Conservation (phyloP, 106 monocot species). For the Iris macrosiphon region DNA sequence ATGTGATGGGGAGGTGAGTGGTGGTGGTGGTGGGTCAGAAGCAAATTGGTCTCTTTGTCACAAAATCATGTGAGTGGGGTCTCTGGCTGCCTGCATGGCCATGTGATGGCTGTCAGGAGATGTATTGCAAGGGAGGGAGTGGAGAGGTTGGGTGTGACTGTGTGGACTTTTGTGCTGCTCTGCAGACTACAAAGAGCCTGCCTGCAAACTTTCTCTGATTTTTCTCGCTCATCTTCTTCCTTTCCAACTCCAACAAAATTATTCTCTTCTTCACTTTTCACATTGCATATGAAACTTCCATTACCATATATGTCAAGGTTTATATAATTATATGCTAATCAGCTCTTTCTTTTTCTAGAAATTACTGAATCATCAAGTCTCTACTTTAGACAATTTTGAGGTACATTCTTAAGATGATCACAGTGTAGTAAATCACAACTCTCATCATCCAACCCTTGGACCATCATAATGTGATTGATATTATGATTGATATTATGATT, state of each 20-base stretch:
- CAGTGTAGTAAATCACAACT: too few species aligned
- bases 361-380: too few species aligned
- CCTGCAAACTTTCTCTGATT: constrained; percentile 15
- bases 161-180: background rate
- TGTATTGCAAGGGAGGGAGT: constrained; percentile 1
- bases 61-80: constrained; percentile 27
- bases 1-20: background rate
- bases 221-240: background rate
- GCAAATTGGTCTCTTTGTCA: constrained; percentile 8
- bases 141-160: too few species aligned
- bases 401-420: too few species aligned
- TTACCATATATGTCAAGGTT: too few species aligned
- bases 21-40: constrained; percentile 1
- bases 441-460: too few species aligned
- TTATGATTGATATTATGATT: too few species aligned
- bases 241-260: background rate
- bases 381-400: too few species aligned
- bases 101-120: constrained; percentile 39
- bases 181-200: background rate
- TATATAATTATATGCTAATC: too few species aligned
- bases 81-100: constrained; percentile 21
- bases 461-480: too few species aligned
- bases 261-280: background rate
- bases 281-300: constrained; percentile 6
- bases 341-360: too few species aligned